Conservation (phyloP, 2,329 filamentous ascomycete species). For the Teratosphaeria destructans region DNA sequence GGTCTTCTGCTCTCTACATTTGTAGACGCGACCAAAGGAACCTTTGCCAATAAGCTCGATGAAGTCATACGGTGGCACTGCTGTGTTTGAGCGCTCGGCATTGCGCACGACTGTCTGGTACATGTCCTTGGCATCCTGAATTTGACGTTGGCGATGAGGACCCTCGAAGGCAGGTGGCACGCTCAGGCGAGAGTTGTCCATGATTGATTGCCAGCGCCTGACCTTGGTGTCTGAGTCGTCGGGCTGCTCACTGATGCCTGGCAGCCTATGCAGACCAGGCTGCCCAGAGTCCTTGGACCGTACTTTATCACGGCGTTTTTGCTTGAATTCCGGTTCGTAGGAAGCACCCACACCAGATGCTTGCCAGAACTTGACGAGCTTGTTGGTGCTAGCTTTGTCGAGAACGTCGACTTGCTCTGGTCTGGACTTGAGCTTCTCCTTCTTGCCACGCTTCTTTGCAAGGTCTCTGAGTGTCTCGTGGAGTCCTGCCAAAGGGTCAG, state of each 20-base stretch:
- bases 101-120: slow-evolving; percentile 53
- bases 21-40: slow-evolving; percentile 64
- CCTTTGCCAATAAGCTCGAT: slow-evolving; percentile 66
- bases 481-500: neutral
- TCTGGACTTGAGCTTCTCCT: neutral
- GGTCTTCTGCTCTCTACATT: slow-evolving; percentile 38
- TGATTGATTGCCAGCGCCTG: slow-evolving; percentile 6
- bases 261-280: neutral
- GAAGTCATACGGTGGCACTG: slow-evolving; percentile 56
- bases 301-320: neutral
- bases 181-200: slow-evolving; percentile 20
- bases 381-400: slow-evolving; percentile 6
- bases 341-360: neutral
- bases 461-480: neutral
- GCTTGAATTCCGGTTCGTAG: neutral
- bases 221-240: neutral
- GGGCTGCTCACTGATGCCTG: neutral
- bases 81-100: slow-evolving; percentile 48
- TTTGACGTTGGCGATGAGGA: slow-evolving; percentile 46
- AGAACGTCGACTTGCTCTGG: slow-evolving; percentile 7
- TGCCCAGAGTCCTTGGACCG: neutral
- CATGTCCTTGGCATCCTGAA: slow-evolving; percentile 63
- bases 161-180: slow-evolving; percentile 11
- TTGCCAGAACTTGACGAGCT: slow-evolving; percentile 10
- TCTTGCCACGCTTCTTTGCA: neutral